Evolutionary conservation across 202 grass and related monocot genomes (phyloP), one percentile per base, ranked within the genome.

Genomic region (Miscanthus sacchariflorus): DNA sequence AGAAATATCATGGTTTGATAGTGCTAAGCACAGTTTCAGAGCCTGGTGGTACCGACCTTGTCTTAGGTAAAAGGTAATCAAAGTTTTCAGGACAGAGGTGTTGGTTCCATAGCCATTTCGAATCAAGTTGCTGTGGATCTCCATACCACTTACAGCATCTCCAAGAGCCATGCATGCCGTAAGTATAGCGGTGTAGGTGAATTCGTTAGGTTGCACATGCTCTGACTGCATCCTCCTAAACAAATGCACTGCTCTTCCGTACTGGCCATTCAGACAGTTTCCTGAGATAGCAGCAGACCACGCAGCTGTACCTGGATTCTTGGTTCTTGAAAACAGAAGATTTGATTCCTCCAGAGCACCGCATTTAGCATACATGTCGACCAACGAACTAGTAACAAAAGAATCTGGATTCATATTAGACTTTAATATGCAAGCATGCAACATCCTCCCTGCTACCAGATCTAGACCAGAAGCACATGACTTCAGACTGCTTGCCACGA

Each of bases 311-410:
- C 70, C 42, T 30, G 83, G 90, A 83, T 90, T 46, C 70, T 81
- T 88, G 27, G 46, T 91, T 89, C 74, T 86, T 45, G 85, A 88
- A 74, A 95, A 93, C 25, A 95, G 75, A 21, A 83, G 11, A 74
- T 68, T 45, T 73, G 88, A 88, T 86, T 92, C 87, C 66, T 93
- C 85, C 58, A 95, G 11, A 78, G 80, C 87, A 58, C 88, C 74
- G 11, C 90, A 95, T 87, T 95, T 95, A 48, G 85, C 81, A 90
- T 95, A 95, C 90, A 93, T 91, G 33, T 89, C 90, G 30, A 95
- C 50, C 71, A 95, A 56, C 27, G 88, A 93, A 74, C 84, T 93
- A 50, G 76, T 87, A 68, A 95, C 82, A 93, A 90, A 90, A 49
- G 76, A 80, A 86, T 95, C 93, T 76, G 69, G 79, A 82, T 86